A percentile compares a stretch with the other conserved stretches of the same genome.
phyloP scores from a whole-genome alignment of 352 stramenopile species.

The Globisporangium splendens region DNA sequence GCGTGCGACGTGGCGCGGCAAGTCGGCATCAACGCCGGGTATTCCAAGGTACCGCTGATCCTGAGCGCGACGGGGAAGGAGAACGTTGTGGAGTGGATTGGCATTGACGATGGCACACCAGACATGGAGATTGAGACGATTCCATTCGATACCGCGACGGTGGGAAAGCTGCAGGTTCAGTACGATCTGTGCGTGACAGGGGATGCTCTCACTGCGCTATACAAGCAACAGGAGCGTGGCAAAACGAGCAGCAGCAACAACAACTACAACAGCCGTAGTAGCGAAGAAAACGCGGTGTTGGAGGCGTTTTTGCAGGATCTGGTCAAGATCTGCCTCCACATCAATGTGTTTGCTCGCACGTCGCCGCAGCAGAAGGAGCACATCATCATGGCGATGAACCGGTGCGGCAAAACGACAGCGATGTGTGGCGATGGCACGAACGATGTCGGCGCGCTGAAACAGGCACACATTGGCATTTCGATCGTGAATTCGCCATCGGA shows the following conservation, averaged over 20 bases:
- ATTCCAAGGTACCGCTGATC: constrained; percentile 21
- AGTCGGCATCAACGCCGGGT: constrained; percentile 61
- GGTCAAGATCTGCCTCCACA: constrained; percentile 27
- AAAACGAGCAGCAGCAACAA: no score
- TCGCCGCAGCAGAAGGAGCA: constrained; percentile 92
- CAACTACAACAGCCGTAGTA: neutral
- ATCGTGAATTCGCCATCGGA: constrained; percentile 73
- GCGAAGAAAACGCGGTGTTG: constrained; percentile 22
- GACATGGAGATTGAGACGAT: constrained; percentile 10
- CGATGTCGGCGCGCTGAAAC: constrained; percentile 90
- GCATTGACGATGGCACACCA: constrained; percentile 19
- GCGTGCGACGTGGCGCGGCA: constrained; percentile 90
- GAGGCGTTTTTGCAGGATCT: constrained; percentile 27
- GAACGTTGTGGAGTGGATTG: constrained; percentile 22
- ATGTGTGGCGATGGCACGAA: constrained; percentile 97
- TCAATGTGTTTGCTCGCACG: constrained; percentile 89
- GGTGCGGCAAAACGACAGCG: constrained; percentile 74
- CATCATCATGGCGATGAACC: constrained; percentile 89
- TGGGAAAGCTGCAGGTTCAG: constrained; percentile 12
- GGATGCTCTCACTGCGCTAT: constrained; percentile 23
- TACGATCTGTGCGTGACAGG: constrained; percentile 42
- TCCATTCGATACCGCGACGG: constrained; percentile 14
- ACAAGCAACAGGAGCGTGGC: constrained; percentile 6
- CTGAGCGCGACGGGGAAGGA: constrained; percentile 12
- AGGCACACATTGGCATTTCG: constrained; percentile 92